Conservation (phyloP, 2,329 filamentous ascomycete species). For the Colletotrichum kahawae region DNA sequence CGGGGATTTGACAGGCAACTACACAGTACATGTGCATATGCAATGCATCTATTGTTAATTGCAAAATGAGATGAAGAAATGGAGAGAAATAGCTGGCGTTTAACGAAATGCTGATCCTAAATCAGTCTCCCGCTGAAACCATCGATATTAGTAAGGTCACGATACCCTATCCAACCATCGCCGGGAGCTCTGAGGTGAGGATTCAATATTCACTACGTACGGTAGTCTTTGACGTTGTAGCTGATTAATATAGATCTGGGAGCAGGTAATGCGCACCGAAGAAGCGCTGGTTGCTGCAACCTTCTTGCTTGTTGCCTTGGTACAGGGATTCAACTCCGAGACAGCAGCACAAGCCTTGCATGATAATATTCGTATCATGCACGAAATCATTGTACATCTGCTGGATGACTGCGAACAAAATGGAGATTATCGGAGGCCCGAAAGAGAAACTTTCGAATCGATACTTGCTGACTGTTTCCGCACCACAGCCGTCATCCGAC, state of each 20-base stretch:
- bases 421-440: background rate
- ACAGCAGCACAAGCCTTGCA: background rate
- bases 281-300: background rate
- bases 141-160: background rate
- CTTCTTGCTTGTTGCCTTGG: background rate
- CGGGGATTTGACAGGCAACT: background rate
- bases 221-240: background rate
- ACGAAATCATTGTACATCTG: background rate
- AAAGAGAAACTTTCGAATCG: background rate
- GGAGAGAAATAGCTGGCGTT: fast-evolving
- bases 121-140: background rate
- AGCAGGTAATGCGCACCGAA: background rate
- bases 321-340: background rate
- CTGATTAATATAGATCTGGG: background rate
- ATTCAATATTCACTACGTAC: background rate
- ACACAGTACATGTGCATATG: background rate
- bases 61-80: background rate
- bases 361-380: background rate
- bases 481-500: background rate
- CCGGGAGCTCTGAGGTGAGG: background rate
- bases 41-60: background rate
- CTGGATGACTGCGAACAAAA: background rate
- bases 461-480: background rate
- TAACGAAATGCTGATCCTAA: background rate
- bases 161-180: background rate